Evolutionary conservation across 768 basidiomycete genomes (phyloP).

Genomic region (Grammothele lineata): DNA sequence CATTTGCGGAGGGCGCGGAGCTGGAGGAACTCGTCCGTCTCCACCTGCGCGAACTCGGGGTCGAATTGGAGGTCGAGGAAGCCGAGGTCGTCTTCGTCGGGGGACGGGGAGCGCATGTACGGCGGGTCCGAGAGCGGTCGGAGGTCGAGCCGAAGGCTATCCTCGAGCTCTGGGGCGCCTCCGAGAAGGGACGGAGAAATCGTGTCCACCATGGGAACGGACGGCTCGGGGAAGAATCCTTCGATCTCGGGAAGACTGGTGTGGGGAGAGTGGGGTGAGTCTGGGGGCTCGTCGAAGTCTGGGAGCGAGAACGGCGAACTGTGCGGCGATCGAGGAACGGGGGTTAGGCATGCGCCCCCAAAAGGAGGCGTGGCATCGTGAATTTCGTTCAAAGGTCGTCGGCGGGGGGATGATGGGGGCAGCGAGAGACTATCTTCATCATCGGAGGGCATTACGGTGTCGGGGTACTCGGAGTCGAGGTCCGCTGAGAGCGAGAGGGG

Average conservation of each 20-base stretch:
- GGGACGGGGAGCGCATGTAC: conserved; percentile 23
- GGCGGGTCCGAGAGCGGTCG: conserved; percentile 21
- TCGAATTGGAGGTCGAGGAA: conserved; percentile 25
- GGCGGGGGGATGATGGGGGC: conserved; percentile 7
- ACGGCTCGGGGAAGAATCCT: conserved; percentile 3
- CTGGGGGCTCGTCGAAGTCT: conserved; percentile 15
- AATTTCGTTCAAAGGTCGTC: conserved; percentile 11
- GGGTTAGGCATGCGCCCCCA: conserved; percentile 15
- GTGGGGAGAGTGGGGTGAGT: conserved; percentile 18
- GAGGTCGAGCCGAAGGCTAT: conserved; percentile 23
- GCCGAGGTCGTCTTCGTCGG: conserved; percentile 23
- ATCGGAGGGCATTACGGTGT: conserved; percentile 17
- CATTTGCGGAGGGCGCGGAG: conserved; percentile 18
- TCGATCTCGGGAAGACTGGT: conserved; percentile 13
- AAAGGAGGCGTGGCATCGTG: conserved; percentile 2
- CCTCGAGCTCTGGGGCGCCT: conserved; percentile 4
- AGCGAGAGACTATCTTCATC: conserved; percentile 9
- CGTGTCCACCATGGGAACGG: conserved; percentile 9
- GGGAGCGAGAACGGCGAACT: conserved; percentile 2
- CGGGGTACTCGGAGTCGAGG: conserved; percentile 15
- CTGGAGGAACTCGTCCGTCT: conserved; percentile 21
- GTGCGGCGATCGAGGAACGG: conserved; percentile 18
- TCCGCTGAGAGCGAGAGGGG: conserved; percentile 9
- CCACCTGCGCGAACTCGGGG: conserved; percentile 13
- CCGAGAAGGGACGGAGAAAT: conserved; percentile 21